Conservation (phyloP, 139 green algal species). For the Chlorella sorokiniana region DNA sequence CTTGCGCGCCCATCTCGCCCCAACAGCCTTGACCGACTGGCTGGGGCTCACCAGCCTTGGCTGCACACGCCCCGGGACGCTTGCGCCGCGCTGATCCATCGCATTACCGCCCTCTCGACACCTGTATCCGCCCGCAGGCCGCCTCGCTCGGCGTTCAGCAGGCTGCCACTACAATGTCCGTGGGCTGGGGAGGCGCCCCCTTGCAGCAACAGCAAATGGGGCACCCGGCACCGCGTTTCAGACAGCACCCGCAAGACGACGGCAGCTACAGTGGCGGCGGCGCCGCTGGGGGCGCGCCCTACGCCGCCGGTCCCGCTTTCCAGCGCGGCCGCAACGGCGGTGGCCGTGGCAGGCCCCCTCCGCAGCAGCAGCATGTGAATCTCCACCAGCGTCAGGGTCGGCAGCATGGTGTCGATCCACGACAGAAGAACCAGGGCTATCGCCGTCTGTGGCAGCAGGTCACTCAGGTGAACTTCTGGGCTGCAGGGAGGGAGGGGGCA, state of each 20-base stretch:
- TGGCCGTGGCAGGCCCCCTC: not conserved
- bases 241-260: not conserved
- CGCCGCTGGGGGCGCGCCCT: not conserved
- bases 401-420: constrained; percentile 7
- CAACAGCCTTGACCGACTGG: not conserved
- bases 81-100: not conserved
- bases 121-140: not conserved
- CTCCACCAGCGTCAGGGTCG: not conserved
- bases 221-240: not conserved
- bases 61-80: not conserved
- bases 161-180: not conserved
- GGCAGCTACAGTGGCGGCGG: not conserved
- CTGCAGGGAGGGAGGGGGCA: no score
- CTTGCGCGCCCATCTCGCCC: not conserved
- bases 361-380: not conserved
- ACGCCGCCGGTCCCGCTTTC: no score
- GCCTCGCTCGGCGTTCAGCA: not conserved
- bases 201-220: not conserved
- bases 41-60: no score
- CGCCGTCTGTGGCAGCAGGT: constrained; percentile 79
- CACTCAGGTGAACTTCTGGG: constrained; percentile 36
- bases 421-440: constrained; percentile 56
- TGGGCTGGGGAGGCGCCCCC: constrained; percentile 25
- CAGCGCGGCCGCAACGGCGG: not conserved
- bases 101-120: not conserved